Evolutionary conservation across 2,329 filamentous ascomycete species (phyloP), one percentile per base, ranked within the genome.

Genomic region (Curvularia hawaiiensis): DNA sequence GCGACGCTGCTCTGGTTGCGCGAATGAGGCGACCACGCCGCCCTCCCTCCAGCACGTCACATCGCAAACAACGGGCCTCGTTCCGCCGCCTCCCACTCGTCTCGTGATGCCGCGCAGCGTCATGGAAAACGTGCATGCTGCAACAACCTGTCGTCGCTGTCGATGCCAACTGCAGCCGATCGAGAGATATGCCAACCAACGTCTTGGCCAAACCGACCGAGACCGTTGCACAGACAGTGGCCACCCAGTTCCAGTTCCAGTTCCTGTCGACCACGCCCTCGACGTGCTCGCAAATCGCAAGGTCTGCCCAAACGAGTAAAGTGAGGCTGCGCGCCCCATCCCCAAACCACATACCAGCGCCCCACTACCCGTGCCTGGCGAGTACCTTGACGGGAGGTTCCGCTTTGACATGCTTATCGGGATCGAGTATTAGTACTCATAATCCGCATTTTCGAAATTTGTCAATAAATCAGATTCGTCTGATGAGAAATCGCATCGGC

Each of bases 401-500:
- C 22, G 16, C 39, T 2, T 11, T 30, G 28, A 30, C 30, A 11
- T 31, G 30, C 30, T n/a, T n/a, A n/a, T n/a, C n/a, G n/a, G n/a
- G n/a, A n/a, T n/a, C n/a, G n/a, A n/a, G n/a, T n/a, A n/a, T n/a
- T n/a, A n/a, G n/a, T n/a, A n/a, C n/a, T 14, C 11, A 14, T n/a
- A 38, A 14, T 35, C 3, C 31, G 16, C 11, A 31, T 16, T 9
- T 1, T 20, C 5, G 2, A 46, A 48, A 50, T 50, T 61, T 53
- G 49, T 33, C 55, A n/a, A 65, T 56, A 50, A 63, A 49, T n/a
- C n/a, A n/a, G n/a, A n/a, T n/a, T n/a, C n/a, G n/a, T 44, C 22
- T 16, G 26, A 47, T 30, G 44, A 33, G 44, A 12, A 43, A 26
- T 47, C 22, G 47, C 56, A 43, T 59, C 59, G 68, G 68, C 67